phyloP scores from a whole-genome alignment of 306 rosid genomes.

The Luffa acutangula region DNA sequence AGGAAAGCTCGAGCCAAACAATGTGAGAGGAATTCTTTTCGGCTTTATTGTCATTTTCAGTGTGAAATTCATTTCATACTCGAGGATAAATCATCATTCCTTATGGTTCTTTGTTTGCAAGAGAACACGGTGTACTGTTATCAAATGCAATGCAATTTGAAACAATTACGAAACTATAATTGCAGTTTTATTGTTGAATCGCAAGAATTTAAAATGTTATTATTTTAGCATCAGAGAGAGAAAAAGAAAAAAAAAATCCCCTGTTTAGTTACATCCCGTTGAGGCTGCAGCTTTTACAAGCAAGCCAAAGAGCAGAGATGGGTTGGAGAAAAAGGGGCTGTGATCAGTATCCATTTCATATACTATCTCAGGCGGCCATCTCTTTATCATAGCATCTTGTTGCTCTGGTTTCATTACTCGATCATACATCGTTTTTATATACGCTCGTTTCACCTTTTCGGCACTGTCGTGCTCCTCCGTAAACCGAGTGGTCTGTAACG shows the following conservation, averaged over 20 bases:
- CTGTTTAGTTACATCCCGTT: constrained; percentile 21
- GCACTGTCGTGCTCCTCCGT: constrained; percentile 14
- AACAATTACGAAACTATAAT: neutral
- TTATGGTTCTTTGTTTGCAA: constrained; percentile 1
- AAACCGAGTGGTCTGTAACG: constrained; percentile 43
- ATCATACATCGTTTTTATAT: constrained; percentile 60
- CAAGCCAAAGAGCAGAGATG: constrained; percentile 72
- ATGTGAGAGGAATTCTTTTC: neutral
- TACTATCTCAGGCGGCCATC: constrained; percentile 54
- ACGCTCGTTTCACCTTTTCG: constrained; percentile 58
- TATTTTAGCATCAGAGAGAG: neutral
- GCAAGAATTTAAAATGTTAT: neutral
- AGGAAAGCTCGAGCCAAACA: neutral
- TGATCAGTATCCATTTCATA: constrained; percentile 73
- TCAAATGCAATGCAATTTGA: neutral
- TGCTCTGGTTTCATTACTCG: constrained; percentile 63
- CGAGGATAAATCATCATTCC: neutral
- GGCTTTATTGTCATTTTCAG: neutral
- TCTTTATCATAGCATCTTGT: constrained; percentile 72
- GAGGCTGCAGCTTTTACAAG: constrained; percentile 52
- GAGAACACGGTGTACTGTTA: neutral
- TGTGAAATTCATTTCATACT: neutral
- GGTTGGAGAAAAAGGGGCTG: constrained; percentile 76
- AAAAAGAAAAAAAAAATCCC: neutral
- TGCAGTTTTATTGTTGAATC: constrained; percentile 3